phyloP scores from a whole-genome alignment of 371 early-diverging fungal species.

The Zancudomyces culisetae region DNA sequence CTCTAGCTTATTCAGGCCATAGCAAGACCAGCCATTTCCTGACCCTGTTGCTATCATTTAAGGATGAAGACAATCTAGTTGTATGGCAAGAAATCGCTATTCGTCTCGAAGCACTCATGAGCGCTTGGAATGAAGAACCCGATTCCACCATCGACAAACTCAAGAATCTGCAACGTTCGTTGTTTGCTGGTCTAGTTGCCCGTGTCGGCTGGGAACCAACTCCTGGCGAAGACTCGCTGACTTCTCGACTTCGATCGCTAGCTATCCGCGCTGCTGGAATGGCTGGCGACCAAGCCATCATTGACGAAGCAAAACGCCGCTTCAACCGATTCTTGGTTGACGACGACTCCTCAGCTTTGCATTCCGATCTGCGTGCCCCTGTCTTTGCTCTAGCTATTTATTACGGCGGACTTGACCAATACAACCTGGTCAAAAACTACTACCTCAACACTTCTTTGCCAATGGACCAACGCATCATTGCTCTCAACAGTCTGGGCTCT shows the following conservation, averaged over 20 bases:
- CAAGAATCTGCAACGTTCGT: slow-evolving; percentile 20
- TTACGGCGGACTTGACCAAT: slow-evolving; percentile 49
- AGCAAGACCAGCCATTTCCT: slow-evolving; percentile 36
- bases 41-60: slow-evolving; percentile 34
- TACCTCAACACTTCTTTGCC: slow-evolving; percentile 39
- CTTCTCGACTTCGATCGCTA: slow-evolving; percentile 29
- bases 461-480: slow-evolving; percentile 55
- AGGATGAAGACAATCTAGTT: slow-evolving; percentile 40
- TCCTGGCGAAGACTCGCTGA: slow-evolving; percentile 26
- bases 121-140: slow-evolving; percentile 32
- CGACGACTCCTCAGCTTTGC: slow-evolving; percentile 38
- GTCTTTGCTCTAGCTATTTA: slow-evolving; percentile 55
- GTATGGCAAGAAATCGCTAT: slow-evolving; percentile 33
- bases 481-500: slow-evolving; percentile 56
- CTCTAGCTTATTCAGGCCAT: slow-evolving; percentile 41
- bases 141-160: slow-evolving; percentile 23
- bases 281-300: slow-evolving; percentile 27
- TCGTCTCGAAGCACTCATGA: slow-evolving; percentile 22
- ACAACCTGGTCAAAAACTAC: slow-evolving; percentile 50
- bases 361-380: slow-evolving; percentile 65
- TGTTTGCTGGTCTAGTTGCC: slow-evolving; percentile 29
- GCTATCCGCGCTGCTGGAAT: slow-evolving; percentile 29
- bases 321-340: slow-evolving; percentile 27
- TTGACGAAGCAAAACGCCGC: slow-evolving; percentile 34
- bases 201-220: slow-evolving; percentile 37